These are phyloP conservation scores for Antitrichia curtipendula DNA, from an alignment of 225 moss, liverwort and hornwort genomes.

Conservation along the genomic window DNA sequence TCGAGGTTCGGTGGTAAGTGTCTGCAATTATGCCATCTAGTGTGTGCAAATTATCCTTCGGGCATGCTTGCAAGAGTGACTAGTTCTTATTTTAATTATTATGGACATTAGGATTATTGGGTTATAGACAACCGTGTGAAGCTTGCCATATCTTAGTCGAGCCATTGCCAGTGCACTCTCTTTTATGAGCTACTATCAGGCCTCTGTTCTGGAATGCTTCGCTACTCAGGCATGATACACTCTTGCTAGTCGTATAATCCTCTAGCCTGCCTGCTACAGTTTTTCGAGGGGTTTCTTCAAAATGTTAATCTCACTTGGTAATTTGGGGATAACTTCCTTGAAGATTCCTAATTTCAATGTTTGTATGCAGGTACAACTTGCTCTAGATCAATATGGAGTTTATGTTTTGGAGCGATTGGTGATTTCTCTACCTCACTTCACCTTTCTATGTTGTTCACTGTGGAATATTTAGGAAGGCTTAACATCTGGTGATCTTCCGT, in stretches of 20 bases:
- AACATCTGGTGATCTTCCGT: not conserved
- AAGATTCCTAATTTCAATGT: not conserved
- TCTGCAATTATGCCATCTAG: not conserved
- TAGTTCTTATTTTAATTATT: not conserved
- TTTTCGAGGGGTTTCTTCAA: not conserved
- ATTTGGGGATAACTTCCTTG: not conserved
- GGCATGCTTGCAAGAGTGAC: not conserved
- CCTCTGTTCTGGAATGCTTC: not conserved
- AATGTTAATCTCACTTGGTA: not conserved
- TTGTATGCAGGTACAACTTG: conserved; percentile 7
- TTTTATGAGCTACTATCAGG: not conserved
- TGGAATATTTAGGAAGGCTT: not conserved
- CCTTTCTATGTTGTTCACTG: not conserved
- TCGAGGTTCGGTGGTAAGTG: conserved; percentile 36
- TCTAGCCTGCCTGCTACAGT: not conserved
- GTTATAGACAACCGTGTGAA: not conserved
- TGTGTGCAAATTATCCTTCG: not conserved
- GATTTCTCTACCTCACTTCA: not conserved
- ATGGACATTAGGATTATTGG: not conserved
- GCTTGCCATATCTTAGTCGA: not conserved
- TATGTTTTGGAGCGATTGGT: conserved; percentile 50
- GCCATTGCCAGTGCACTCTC: not conserved
- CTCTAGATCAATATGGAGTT: conserved; percentile 33
- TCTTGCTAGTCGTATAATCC: not conserved
- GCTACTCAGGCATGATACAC: not conserved